Base-by-base conservation (phyloP, 2,329 filamentous ascomycete genomes). In the Ophiocordyceps unilateralis region DNA sequence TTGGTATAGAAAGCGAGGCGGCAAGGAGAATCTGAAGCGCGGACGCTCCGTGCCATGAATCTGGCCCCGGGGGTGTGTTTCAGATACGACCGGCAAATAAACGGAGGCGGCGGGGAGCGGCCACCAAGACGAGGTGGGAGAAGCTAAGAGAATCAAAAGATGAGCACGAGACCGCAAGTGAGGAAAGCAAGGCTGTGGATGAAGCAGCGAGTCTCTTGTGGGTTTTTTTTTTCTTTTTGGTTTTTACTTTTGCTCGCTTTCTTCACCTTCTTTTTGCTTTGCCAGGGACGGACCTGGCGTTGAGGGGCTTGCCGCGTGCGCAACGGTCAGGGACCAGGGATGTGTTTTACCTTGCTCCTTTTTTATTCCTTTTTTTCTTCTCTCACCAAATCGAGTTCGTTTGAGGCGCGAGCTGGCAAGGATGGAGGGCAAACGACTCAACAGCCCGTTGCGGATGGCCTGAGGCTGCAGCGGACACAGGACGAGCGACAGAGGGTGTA, bases 1-100 rank as follows among this genome's bases (percentile, higher is more conserved):
- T 15, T 4, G 37, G 42, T 17, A 19, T 39, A 34, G 39, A 38
- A 24, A 32, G 21, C n/a, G 28, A 11, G 14, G 26, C 24, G 40
- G 15, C 24, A 28, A 22, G 40, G 23, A 30, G 17, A 28, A 9
- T 36, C 20, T 36, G 23, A 26, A 37, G 26, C 26, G 41, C 23
- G 39, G 19, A 24, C 5, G 30, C 41, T 30, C 32, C 41, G 44
- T 41, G 37, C 36, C 32, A 45, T 41, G 30, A 41, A 38, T 48
- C 36, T 45, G 40, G 40, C 47, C 43, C 45, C 46, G 44, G 50
- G 47, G 34, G 40, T 44, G 45, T 46, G 53, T 55, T 55, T 55
- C 53, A 55, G 52, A 44, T 46, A 10, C 10, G 43, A 46, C 50
- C 51, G 45, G 48, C 47, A 52, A 39, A 46, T 34, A 28, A 24